Evolutionary conservation across 2,329 filamentous ascomycete genomes (phyloP).

Genomic region (Aspergillus alliaceus): DNA sequence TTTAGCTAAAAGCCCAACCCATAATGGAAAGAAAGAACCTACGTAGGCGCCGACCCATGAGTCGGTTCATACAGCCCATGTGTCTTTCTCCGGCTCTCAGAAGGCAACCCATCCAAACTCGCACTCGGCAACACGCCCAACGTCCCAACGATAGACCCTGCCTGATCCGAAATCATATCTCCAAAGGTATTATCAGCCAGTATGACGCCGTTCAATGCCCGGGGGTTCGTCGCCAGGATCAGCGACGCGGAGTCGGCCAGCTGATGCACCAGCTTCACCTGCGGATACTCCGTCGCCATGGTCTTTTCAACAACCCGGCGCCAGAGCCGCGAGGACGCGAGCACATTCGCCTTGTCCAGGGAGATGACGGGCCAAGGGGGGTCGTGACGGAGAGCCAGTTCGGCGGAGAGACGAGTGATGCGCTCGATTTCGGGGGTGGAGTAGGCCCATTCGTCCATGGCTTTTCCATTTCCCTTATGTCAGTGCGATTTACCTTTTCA

Average conservation of each 20-base stretch:
- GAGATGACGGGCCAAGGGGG: constrained; percentile 75
- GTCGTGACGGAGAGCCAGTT: constrained; percentile 70
- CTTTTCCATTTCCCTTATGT: no score
- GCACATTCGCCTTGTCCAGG: constrained; percentile 90
- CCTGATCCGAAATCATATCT: constrained; percentile 90
- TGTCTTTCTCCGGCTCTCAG: constrained; percentile 66
- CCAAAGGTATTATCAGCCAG: constrained; percentile 89
- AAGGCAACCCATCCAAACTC: constrained; percentile 74
- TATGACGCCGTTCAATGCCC: constrained; percentile 78
- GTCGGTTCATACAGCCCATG: constrained; percentile 95
- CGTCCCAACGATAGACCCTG: constrained; percentile 82
- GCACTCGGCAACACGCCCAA: constrained; percentile 84
- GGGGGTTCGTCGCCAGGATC: constrained; percentile 88
- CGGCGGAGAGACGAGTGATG: constrained; percentile 73
- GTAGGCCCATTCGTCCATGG: constrained; percentile 81
- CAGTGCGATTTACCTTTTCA: no score
- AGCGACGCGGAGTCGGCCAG: constrained; percentile 89
- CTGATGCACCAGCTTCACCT: constrained; percentile 77
- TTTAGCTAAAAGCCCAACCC: neutral
- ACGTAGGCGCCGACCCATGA: constrained; percentile 59
- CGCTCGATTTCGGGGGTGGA: constrained; percentile 77
- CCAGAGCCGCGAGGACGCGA: constrained; percentile 84
- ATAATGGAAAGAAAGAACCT: constrained; percentile 12
- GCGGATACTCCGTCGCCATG: constrained; percentile 79
- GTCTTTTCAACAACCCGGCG: constrained; percentile 77